phyloP scores from a whole-genome alignment of 2,329 filamentous ascomycete species.

The Phyllosticta citriasiana region DNA sequence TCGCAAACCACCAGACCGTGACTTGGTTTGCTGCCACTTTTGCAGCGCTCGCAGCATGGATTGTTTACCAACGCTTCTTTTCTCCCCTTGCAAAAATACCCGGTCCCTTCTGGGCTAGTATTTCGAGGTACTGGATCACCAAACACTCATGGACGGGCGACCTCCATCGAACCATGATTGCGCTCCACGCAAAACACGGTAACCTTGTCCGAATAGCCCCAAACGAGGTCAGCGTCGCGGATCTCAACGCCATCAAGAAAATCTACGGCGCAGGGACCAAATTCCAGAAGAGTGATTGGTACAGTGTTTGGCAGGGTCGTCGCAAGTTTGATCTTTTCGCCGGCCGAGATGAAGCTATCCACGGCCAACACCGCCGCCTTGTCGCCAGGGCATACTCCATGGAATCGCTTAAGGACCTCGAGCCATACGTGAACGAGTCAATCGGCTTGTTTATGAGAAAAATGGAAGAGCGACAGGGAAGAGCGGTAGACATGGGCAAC shows the following conservation, averaged over 20 bases:
- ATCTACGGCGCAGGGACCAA: conserved; percentile 29
- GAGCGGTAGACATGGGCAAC: conserved; percentile 25
- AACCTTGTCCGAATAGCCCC: conserved; percentile 16
- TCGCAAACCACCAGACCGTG: neutral
- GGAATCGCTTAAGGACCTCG: conserved; percentile 29
- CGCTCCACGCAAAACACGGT: conserved; percentile 21
- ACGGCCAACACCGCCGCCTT: conserved; percentile 24
- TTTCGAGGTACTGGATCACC: conserved; percentile 21
- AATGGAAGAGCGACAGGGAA: conserved; percentile 18
- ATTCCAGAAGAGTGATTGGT: conserved; percentile 34
- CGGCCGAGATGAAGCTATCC: conserved; percentile 27
- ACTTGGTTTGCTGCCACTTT: neutral
- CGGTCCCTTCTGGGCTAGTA: conserved; percentile 20
- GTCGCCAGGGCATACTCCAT: conserved; percentile 28
- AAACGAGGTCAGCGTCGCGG: conserved; percentile 8
- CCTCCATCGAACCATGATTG: conserved; percentile 20
- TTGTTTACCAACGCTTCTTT: conserved; percentile 14
- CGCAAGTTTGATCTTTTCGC: conserved; percentile 32
- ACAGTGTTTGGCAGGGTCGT: conserved; percentile 30
- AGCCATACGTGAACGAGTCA: conserved; percentile 30
- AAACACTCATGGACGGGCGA: conserved; percentile 23
- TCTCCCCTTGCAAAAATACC: conserved; percentile 19
- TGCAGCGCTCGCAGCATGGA: conserved; percentile 3
- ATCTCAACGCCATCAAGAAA: conserved; percentile 12
- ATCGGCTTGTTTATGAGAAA: conserved; percentile 25